Conservation (phyloP, 169 alveolate species). For the Amoebophrya sp. region DNA sequence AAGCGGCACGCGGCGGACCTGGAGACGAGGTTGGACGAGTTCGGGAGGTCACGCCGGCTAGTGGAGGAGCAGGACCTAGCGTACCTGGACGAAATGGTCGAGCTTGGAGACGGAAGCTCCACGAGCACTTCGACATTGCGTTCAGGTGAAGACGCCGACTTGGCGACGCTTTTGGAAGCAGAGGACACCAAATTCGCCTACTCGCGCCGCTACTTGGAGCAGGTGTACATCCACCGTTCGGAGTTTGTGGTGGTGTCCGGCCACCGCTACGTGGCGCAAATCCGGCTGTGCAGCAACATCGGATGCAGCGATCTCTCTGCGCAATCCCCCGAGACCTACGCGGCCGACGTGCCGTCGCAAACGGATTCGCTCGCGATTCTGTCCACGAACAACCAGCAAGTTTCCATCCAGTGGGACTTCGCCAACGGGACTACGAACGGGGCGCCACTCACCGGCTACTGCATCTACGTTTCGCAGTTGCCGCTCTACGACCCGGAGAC, state of each 20-base stretch:
- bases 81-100: too few relatives aligned
- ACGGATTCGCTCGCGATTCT: neutral
- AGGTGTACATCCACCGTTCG: neutral
- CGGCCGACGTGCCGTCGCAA: constrained; percentile 1
- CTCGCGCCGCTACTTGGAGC: too few relatives aligned
- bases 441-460: neutral
- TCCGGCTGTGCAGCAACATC: constrained; percentile 11
- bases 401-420: constrained; percentile 10
- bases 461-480: neutral
- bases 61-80: too few relatives aligned
- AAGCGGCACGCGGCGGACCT: too few relatives aligned
- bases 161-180: too few relatives aligned
- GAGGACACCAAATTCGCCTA: too few relatives aligned
- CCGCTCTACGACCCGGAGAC: neutral
- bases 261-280: neutral
- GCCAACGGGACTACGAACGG: neutral
- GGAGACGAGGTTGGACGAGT: too few relatives aligned
- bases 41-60: too few relatives aligned
- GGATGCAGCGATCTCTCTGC: neutral
- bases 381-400: neutral
- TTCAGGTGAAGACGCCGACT: too few relatives aligned
- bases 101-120: too few relatives aligned
- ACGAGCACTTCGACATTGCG: too few relatives aligned
- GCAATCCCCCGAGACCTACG: neutral
- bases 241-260: neutral